Evolutionary conservation across 2,329 filamentous ascomycete species (phyloP), one percentile per base, ranked within the genome.

Genomic region (Fusarium poae): DNA sequence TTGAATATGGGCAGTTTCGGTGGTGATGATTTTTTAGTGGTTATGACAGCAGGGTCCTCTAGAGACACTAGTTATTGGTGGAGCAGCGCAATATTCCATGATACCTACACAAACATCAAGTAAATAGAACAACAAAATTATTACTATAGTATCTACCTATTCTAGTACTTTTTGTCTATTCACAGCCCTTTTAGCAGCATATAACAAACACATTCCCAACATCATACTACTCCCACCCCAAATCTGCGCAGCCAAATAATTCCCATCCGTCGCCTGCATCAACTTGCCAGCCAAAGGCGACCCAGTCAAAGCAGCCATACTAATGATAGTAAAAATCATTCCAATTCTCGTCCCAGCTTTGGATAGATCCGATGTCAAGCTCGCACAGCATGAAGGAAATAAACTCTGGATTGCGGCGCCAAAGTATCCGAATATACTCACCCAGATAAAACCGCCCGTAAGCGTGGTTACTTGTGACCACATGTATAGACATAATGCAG

Each of bases 321-420:
- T 86, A 58, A 84, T 82, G 20, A 88, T 83, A 0, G 84, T 85
- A 49, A 89, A 88, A 2, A 84, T 79, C 87, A 89, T 89, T 51
- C 87, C 87, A 65, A 89, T 86, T 9, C 86, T 78, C 3, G 85
- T 84, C 0, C 87, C 87, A 6, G 82, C 79, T 74, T 87, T 87
- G 15, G 81, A 77, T 62, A 86, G 73, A 67, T 89, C 86, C 6
- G 80, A 80, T 6, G 83, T 86, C 56, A 89, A 75, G 27, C 84
- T 71, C 1, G 76, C 77, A 15, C 76, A 66, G 8, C 77, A 76
- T 0, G 89, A 88, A 0, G 91, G 90, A 70, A 92, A 92, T 13
- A 93, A 75, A 9, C 85, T 84, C 77, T 92, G 90, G 46, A 92
- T 86, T 0, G 83, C 88, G 0, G 88, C 89, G 0, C 84, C 87